Evolutionary conservation across 495 filamentous ascomycete genomes (phyloP), one percentile per base, ranked within the genome.

Genomic region (Recurvomyces mirabilis): DNA sequence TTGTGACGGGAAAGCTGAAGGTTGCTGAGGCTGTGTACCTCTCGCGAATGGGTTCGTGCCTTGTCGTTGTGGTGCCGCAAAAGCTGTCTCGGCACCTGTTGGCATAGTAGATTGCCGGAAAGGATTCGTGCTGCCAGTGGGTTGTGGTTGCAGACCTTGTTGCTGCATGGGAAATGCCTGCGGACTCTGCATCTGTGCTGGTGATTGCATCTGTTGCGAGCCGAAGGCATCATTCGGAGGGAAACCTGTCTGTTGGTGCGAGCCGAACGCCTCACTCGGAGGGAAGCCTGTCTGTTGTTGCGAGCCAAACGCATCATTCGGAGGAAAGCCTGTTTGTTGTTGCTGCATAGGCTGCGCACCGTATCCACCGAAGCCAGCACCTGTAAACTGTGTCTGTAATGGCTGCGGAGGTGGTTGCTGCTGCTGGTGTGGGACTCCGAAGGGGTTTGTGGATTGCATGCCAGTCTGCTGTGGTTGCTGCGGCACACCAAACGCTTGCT

Each of bases 291-390:
- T 46, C 2, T 22, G 11, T 25, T 41, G 46, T 3, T 26, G 22
- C 17, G 47, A 50, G 32, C 19, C 19, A 20, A 44, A 48, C 17
- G 30, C 35, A 44, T 49, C 73, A 71, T 57, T 71, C 69, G 59
- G 64, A 68, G 34, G 68, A 42, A 41, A 61, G 59, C 64, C 23
- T 41, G 77, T 70, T 14, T 71, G 67, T 57, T 87, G 82, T 15
- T 82, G 46, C 5, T 63, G 65, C 40, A 77, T 70, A 15, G 73
- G 70, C 57, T 87, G 82, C 12, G 72, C 43, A 61, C 57, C 47
- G 51, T 88, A 94, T 15, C 81, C 85, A 25, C 87, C 85, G 60
- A 91, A 95, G n/a, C 84, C 83, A 52, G 82, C 76, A 6, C 84
- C 84, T 1, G 84, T 93, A 41, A 82, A 75, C 25, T 38, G 54